A percentile compares a stretch with the other conserved stretches of the same genome.
Conservation (phyloP, 805 yeast species). For the Barnettozyma sp. region DNA sequence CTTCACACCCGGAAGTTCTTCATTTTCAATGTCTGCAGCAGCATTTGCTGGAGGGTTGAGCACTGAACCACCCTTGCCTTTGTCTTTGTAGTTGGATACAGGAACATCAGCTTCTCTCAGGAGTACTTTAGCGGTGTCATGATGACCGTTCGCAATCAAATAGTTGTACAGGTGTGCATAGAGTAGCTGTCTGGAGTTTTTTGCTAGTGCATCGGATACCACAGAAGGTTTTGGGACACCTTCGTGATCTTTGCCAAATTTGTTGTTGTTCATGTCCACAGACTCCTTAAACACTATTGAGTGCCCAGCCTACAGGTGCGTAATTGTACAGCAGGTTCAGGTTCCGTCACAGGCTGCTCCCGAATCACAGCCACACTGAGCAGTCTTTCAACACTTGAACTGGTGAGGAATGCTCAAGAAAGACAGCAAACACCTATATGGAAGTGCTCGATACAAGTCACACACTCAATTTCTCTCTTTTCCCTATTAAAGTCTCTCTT, state of each 20-base stretch:
- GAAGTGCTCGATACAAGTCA: too few species aligned
- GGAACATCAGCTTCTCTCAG: conserved; percentile 41
- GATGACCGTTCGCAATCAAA: conserved; percentile 38
- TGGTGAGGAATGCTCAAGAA: too few species aligned
- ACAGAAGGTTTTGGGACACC: conserved; percentile 14
- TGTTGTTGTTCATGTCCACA: conserved; percentile 1
- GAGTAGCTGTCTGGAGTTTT: conserved; percentile 42
- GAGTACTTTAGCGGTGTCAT: conserved; percentile 44
- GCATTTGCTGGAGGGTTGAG: conserved; percentile 8
- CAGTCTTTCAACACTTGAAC: too few species aligned
- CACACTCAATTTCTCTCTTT: too few species aligned
- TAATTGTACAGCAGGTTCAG: too few species aligned
- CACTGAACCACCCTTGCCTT: conserved; percentile 8
- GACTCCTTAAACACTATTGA: too few species aligned
- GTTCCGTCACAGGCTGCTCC: too few species aligned
- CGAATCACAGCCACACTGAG: too few species aligned
- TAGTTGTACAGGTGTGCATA: conserved; percentile 49
- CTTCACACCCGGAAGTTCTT: conserved; percentile 28
- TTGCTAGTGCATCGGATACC: conserved; percentile 40
- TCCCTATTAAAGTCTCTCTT: too few species aligned
- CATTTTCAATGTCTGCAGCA: neutral
- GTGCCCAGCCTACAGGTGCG: too few species aligned
- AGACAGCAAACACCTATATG: too few species aligned
- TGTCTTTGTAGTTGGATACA: conserved; percentile 17
- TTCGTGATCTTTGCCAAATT: conserved; percentile 8